Evolutionary conservation across 768 basidiomycete species (phyloP).

Genomic region (Terana coerulea): DNA sequence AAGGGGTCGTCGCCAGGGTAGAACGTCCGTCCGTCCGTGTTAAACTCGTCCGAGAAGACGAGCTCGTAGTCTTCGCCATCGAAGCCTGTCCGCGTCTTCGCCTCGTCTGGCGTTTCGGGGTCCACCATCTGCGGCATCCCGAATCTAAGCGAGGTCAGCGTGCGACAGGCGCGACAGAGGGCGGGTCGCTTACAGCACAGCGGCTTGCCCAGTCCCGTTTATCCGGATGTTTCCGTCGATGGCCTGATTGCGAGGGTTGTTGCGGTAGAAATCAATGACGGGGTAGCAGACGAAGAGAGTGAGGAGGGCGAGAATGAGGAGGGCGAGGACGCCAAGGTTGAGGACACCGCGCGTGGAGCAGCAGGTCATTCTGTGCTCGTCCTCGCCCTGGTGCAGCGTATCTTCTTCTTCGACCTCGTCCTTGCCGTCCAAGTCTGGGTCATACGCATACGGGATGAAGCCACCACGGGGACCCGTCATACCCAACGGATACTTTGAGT

Average conservation of each 20-base stretch:
- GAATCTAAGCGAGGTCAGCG: constrained; percentile 19
- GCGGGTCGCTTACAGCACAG: constrained; percentile 38
- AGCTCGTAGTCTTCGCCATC: constrained; percentile 68
- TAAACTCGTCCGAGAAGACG: constrained; percentile 67
- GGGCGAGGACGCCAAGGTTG: constrained; percentile 67
- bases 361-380: constrained; percentile 26
- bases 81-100: constrained; percentile 60
- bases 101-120: constrained; percentile 57
- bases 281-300: constrained; percentile 83
- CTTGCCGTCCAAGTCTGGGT: constrained; percentile 54
- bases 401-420: constrained; percentile 66
- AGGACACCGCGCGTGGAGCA: constrained; percentile 46
- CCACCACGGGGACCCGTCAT: constrained; percentile 24
- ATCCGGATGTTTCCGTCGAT: constrained; percentile 64
- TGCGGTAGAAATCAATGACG: constrained; percentile 50
- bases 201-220: constrained; percentile 68
- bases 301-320: constrained; percentile 61
- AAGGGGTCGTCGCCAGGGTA: constrained; percentile 61
- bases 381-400: constrained; percentile 53
- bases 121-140: constrained; percentile 65
- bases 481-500: constrained; percentile 64
- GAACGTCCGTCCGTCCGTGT: constrained; percentile 47
- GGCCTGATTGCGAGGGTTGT: constrained; percentile 33
- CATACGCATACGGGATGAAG: constrained; percentile 68
- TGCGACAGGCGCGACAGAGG: neutral